A percentile compares a stretch with the other conserved stretches of the same genome.
phyloP scores from a whole-genome alignment of 108 stramenopile species.

The Skeletonema potamos region DNA sequence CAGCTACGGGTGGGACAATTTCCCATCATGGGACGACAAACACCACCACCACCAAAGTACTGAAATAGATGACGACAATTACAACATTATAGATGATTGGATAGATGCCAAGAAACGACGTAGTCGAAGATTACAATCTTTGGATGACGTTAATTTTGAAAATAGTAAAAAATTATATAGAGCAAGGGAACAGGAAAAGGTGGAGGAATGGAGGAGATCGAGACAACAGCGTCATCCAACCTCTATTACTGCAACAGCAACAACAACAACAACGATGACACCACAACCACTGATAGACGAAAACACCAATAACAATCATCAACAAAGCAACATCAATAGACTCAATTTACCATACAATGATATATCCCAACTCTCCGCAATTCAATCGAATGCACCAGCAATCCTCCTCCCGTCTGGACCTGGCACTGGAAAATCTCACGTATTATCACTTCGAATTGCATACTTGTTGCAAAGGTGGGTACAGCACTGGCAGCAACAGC shows the following conservation, averaged over 20 bases:
- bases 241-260: not conserved
- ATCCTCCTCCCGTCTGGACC: constrained; percentile 54
- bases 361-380: constrained; percentile 43
- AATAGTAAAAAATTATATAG: constrained; percentile 3
- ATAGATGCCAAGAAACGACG: constrained; percentile 17
- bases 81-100: not conserved
- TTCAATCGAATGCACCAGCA: constrained; percentile 53
- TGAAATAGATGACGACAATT: not conserved
- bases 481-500: not conserved
- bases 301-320: not conserved
- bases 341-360: constrained; percentile 36
- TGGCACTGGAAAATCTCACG: constrained; percentile 58
- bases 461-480: constrained; percentile 34
- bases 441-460: constrained; percentile 47
- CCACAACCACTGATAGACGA: not conserved
- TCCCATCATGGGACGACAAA: not conserved
- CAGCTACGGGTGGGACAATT: constrained; percentile 1
- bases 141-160: constrained; percentile 9
- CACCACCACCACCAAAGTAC: no score
- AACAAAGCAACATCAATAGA: not conserved
- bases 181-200: not conserved
- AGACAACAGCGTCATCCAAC: not conserved
- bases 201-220: not conserved
- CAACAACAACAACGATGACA: not conserved
- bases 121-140: constrained; percentile 18